Base-by-base conservation (phyloP, 1,284 basidiomycete genomes). In the Microbotryomycetes sp. region DNA sequence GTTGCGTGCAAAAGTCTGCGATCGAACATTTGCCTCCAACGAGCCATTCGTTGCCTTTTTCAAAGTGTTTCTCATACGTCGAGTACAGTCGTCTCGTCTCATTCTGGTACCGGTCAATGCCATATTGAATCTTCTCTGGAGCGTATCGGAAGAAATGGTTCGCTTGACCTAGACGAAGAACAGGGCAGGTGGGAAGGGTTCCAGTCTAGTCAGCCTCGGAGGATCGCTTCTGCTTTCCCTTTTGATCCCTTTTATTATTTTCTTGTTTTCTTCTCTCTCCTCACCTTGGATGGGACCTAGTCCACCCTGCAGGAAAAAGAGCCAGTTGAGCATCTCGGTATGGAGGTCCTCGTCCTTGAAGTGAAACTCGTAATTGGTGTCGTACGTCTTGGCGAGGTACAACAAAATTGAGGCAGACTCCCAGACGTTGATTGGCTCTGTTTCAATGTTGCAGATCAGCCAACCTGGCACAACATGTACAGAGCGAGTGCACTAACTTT, bases 111-210 rank as follows among this genome's bases (percentile, higher is more conserved):
- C 65, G 36, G 53, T 31, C 26, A 59, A 66, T 66, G 28, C 63
- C 65, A 54, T 63, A 66, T 5, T 31, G 45, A 22, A 69, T 64
- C 59, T 69, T 68, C 59, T 68, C 66, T 1, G 68, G 68, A 0
- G 68, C 66, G 59, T 69, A 69, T 19, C 53, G 53, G 32, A 30
- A 60, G 51, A 69, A 69, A 52, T 67, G 66, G 52, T 69, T 69
- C 15, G 67, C 62, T 45, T 67, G 65, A 22, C 60, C 31, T 23
- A 9, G 2, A 14, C 15, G n/a, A 6, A 42, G 19, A 32, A 16
- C n/a, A n/a, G n/a, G n/a, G n/a, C n/a, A n/a, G n/a, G n/a, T n/a
- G n/a, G n/a, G n/a, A n/a, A n/a, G n/a, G n/a, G n/a, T n/a, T n/a
- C n/a, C n/a, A n/a, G n/a, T n/a, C n/a, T n/a, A n/a, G n/a, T n/a